Conservation (phyloP, 2,329 filamentous ascomycete species). For the Macrophomina pseudophaseolina region DNA sequence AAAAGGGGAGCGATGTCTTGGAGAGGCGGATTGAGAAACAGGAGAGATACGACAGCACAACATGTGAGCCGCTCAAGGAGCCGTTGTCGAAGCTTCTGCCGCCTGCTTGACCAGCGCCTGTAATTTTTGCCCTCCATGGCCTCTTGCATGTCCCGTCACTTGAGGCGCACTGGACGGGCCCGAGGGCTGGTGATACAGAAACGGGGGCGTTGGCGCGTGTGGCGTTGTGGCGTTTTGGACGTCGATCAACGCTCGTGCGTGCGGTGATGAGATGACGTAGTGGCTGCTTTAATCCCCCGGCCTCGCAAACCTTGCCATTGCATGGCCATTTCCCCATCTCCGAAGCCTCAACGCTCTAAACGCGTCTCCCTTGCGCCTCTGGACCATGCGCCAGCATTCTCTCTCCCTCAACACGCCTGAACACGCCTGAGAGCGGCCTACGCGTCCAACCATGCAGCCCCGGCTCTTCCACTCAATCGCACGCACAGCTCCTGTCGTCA, state of each 20-base stretch:
- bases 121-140: no score
- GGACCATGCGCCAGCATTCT: neutral
- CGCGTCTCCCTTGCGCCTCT: neutral
- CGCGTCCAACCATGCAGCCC: slow-evolving; percentile 1
- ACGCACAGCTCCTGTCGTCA: slow-evolving; percentile 1
- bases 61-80: neutral
- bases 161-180: no score
- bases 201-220: no score
- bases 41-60: neutral
- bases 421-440: neutral
- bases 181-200: no score
- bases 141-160: no score
- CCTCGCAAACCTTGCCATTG: neutral
- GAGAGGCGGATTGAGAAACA: neutral
- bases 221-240: neutral
- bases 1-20: neutral
- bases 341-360: neutral
- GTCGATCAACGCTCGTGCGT: neutral
- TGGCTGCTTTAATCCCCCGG: neutral
- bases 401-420: neutral
- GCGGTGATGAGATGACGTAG: neutral
- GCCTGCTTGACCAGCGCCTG: no score
- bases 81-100: neutral
- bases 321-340: neutral
- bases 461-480: slow-evolving; percentile 10